Conservation (phyloP, 2,329 filamentous ascomycete species). For the Akanthomyces lecanii region DNA sequence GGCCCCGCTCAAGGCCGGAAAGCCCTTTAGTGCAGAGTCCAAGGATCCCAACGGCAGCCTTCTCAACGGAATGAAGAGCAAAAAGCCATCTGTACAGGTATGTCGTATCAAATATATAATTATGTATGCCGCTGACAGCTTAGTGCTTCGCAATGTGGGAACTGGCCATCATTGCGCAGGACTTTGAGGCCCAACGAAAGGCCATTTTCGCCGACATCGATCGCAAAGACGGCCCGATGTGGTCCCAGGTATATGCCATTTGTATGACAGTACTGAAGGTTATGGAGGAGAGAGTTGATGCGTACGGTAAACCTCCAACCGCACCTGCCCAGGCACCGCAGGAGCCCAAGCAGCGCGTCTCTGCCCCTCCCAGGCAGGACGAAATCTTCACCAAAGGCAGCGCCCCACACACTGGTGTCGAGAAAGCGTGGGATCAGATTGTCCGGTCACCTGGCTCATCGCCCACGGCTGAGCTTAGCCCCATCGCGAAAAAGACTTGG, state of each 20-base stretch:
- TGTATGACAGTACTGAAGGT: conserved; percentile 66
- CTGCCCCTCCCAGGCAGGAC: conserved; percentile 41
- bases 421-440: conserved; percentile 42
- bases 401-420: conserved; percentile 40
- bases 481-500: conserved; percentile 47
- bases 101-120: conserved; percentile 22
- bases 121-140: neutral
- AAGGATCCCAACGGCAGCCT: conserved; percentile 91
- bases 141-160: conserved; percentile 84
- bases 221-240: conserved; percentile 71
- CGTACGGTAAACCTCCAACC: conserved; percentile 46
- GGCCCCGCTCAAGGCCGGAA: conserved; percentile 77
- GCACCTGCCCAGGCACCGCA: conserved; percentile 28
- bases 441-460: conserved; percentile 45
- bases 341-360: conserved; percentile 33
- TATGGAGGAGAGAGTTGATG: conserved; percentile 64
- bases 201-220: conserved; percentile 85
- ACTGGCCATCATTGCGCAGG: conserved; percentile 70
- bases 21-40: conserved; percentile 76
- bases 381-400: conserved; percentile 41
- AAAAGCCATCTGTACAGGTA: conserved; percentile 72
- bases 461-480: conserved; percentile 46
- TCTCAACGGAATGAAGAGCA: conserved; percentile 75
- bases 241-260: conserved; percentile 69
- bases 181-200: conserved; percentile 70